Conservation (phyloP, 805 yeast genomes). For the Suhomyces emberorum region DNA sequence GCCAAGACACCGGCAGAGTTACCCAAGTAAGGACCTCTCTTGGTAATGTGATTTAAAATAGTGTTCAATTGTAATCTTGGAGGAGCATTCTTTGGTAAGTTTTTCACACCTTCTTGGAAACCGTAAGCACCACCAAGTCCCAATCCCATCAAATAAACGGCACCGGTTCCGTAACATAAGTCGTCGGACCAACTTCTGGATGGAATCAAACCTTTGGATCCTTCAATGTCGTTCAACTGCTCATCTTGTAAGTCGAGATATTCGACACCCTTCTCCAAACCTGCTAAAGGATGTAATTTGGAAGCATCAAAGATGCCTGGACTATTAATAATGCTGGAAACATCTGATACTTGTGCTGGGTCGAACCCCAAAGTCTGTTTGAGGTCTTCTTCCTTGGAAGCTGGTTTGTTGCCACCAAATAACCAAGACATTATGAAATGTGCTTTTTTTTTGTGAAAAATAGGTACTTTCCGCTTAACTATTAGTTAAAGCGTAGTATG, state of each 20-base stretch:
- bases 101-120: constrained; percentile 76
- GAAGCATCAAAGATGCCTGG: constrained; percentile 66
- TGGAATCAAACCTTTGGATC: constrained; percentile 86
- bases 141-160: constrained; percentile 81
- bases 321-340: constrained; percentile 56
- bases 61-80: constrained; percentile 85
- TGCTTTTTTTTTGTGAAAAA: constrained; percentile 1
- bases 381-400: constrained; percentile 23
- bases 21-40: constrained; percentile 94
- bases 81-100: constrained; percentile 72
- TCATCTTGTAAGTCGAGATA: constrained; percentile 86
- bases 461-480: neutral
- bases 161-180: constrained; percentile 96
- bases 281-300: constrained; percentile 87
- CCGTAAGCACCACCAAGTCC: constrained; percentile 91
- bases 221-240: constrained; percentile 69
- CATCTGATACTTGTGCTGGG: constrained; percentile 60
- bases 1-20: constrained; percentile 95
- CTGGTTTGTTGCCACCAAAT: constrained; percentile 39
- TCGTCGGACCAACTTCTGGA: constrained; percentile 98
- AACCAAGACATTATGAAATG: constrained; percentile 44
- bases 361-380: constrained; percentile 55
- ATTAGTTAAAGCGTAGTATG: too few relatives aligned
- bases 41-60: constrained; percentile 84
- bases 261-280: constrained; percentile 84